Conservation (phyloP, 306 rosid species). For the Rosa multiflora region DNA sequence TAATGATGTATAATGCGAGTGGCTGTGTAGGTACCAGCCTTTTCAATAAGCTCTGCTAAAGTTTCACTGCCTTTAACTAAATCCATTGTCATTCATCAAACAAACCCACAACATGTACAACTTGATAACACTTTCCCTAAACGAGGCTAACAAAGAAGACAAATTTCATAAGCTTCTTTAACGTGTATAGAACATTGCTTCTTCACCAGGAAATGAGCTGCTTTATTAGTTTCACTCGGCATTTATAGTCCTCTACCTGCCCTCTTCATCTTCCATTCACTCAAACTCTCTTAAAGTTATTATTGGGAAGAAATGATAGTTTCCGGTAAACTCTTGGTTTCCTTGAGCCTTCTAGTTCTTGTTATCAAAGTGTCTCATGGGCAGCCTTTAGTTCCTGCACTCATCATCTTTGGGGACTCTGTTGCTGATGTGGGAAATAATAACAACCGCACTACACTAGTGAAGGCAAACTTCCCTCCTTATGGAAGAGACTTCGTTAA, state of each 20-base stretch:
- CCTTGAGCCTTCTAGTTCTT: slow-evolving; percentile 27
- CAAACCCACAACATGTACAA: slow-evolving; percentile 10
- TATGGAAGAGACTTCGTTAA: slow-evolving; percentile 63
- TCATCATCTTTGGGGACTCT: slow-evolving; percentile 60
- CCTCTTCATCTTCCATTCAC: slow-evolving; percentile 1
- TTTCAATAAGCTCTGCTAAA: slow-evolving; percentile 11
- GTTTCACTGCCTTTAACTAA: slow-evolving; percentile 9
- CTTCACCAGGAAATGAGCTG: slow-evolving; percentile 1
- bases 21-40: neutral
- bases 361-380: slow-evolving; percentile 29
- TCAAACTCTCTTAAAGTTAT: neutral
- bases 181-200: slow-evolving; percentile 16
- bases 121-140: slow-evolving; percentile 2
- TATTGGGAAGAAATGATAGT: slow-evolving; percentile 32
- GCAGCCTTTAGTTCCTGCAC: slow-evolving; percentile 60
- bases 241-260: slow-evolving; percentile 10
- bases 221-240: slow-evolving; percentile 23
- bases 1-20: neutral
- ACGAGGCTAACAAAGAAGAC: slow-evolving; percentile 3
- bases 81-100: slow-evolving; percentile 21
- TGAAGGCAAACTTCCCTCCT: slow-evolving; percentile 57
- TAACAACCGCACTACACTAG: slow-evolving; percentile 36
- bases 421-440: slow-evolving; percentile 59
- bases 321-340: slow-evolving; percentile 22
- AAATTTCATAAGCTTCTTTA: slow-evolving; percentile 2